Conservation (phyloP, 371 early-diverging fungal genomes). For the Mucor velutinosus region DNA sequence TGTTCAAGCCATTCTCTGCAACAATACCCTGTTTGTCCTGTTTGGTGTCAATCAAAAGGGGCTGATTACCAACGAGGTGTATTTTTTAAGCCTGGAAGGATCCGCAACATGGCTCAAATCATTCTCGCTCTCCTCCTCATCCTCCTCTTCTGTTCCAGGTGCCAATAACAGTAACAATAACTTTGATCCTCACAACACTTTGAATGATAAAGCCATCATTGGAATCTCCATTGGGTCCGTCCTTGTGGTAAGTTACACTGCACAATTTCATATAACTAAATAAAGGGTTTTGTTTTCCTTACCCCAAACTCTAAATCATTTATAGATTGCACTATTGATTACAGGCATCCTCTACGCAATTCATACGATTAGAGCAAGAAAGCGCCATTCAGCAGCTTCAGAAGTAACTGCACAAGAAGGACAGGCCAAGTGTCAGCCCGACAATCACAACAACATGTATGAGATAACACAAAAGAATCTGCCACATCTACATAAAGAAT, state of each 20-base stretch:
- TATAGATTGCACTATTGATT: constrained; percentile 4
- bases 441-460: not conserved
- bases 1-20: constrained; percentile 12
- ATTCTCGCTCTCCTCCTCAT: not conserved
- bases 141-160: not conserved
- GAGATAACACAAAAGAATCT: not conserved
- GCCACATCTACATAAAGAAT: constrained; percentile 10
- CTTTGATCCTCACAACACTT: not conserved
- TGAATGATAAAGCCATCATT: constrained; percentile 8
- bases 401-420: not conserved
- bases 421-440: not conserved
- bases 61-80: constrained; percentile 9
- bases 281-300: not conserved
- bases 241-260: constrained; percentile 11
- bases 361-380: not conserved
- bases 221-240: constrained; percentile 23
- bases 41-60: constrained; percentile 20
- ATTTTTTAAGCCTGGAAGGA: constrained; percentile 13
- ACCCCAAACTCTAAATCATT: not conserved
- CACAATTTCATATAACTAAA: constrained; percentile 17
- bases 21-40: constrained; percentile 14
- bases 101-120: constrained; percentile 8
- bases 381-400: not conserved
- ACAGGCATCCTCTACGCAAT: not conserved
- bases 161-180: not conserved